These are phyloP conservation scores for Arthroderma sp. DNA, from an alignment of 2,329 filamentous ascomycete genomes.

Conservation along the genomic window DNA sequence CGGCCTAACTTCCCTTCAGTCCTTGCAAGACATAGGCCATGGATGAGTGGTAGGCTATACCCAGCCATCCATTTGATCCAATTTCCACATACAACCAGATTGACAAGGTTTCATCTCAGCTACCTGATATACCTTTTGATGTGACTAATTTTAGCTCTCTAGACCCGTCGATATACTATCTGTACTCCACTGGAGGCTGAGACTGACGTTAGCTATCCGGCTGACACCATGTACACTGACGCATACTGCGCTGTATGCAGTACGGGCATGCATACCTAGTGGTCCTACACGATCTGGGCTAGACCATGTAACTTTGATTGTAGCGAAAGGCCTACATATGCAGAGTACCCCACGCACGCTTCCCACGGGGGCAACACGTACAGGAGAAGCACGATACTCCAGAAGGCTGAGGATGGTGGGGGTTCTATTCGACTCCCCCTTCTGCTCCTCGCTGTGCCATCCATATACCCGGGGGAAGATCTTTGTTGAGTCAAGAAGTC, in stretches of 20 bases:
- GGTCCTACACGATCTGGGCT: background rate
- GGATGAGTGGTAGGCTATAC: background rate
- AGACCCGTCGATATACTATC: background rate
- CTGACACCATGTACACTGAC: background rate
- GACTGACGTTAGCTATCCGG: background rate
- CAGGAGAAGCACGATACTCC: background rate
- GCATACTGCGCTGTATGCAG: background rate
- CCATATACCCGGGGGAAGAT: background rate
- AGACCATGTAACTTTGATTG: background rate
- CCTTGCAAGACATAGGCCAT: background rate
- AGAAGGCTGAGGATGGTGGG: background rate
- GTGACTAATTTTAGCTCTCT: background rate
- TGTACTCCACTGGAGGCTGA: background rate
- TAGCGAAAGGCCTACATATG: background rate
- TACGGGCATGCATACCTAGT: background rate
- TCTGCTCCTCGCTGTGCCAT: background rate
- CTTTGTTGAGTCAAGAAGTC: background rate
- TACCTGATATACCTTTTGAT: background rate
- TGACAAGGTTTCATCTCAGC: background rate
- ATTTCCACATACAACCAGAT: background rate
- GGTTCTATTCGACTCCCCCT: background rate
- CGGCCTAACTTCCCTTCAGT: background rate
- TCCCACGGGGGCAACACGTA: background rate
- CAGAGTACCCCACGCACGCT: background rate
- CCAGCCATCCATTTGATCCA: background rate